These are phyloP conservation scores for Ceratocystiopsis minuta DNA, from an alignment of 2,329 filamentous ascomycete genomes.

Conservation along the genomic window DNA sequence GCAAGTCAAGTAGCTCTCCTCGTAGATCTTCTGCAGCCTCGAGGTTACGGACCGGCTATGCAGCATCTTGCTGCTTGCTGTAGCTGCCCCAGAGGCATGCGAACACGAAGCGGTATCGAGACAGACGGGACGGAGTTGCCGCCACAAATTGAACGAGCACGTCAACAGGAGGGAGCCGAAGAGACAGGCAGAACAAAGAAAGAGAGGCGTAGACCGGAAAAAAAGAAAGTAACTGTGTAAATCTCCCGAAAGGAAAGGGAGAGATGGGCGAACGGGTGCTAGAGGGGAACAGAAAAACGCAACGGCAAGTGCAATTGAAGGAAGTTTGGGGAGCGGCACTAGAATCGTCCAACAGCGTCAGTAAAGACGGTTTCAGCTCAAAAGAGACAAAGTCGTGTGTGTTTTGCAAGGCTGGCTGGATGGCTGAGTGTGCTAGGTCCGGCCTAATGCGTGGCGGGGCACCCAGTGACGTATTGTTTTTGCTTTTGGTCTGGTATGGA, in stretches of 20 bases:
- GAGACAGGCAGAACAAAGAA: not conserved
- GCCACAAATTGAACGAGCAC: too few relatives aligned
- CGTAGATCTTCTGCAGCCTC: conserved; percentile 89
- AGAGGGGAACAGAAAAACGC: too few relatives aligned
- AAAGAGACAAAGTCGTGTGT: too few relatives aligned
- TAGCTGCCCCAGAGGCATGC: conserved; percentile 6
- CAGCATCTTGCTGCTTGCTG: conserved; percentile 30
- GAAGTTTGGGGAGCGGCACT: too few relatives aligned
- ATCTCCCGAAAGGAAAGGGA: not conserved
- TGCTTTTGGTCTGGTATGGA: not conserved
- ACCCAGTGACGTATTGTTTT: conserved; percentile 7
- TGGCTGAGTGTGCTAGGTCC: conserved; percentile 2
- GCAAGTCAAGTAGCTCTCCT: conserved; percentile 87
- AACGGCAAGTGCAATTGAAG: too few relatives aligned
- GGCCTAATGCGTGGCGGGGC: conserved; percentile 3
- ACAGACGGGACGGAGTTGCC: not conserved
- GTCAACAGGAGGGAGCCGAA: not conserved
- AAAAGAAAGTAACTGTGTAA: not conserved
- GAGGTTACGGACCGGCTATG: conserved; percentile 36
- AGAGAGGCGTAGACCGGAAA: not conserved
- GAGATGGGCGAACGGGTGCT: not conserved
- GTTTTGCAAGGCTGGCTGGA: not conserved
- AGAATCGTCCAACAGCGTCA: too few relatives aligned
- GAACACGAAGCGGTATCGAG: not conserved
- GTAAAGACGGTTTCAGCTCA: too few relatives aligned